Percentiles rank a stretch among this genome's conserved stretches.
Evolutionary conservation across 192 early-diverging fungal genomes (phyloP).

Genomic region (Podila verticillata): DNA sequence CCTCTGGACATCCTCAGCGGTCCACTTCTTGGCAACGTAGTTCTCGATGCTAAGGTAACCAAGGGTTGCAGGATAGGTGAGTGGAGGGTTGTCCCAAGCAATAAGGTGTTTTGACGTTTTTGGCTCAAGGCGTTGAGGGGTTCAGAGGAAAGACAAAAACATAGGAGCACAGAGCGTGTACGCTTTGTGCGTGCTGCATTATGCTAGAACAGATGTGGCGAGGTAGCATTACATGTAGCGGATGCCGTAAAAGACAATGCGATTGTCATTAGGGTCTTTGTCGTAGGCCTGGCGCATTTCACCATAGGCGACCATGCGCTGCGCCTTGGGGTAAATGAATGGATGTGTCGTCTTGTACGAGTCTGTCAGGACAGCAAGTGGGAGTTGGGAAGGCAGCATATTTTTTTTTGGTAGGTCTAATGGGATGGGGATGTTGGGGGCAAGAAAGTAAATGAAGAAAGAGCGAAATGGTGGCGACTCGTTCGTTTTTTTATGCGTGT

Average conservation of each 20-base stretch:
- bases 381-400: slow-evolving; percentile 47
- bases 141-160: no score
- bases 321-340: slow-evolving; percentile 77
- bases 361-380: slow-evolving; percentile 79
- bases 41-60: slow-evolving; percentile 65
- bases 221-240: slow-evolving; percentile 71
- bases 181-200: no score
- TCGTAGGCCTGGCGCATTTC: slow-evolving; percentile 80
- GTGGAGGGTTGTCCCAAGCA: no score
- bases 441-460: not conserved
- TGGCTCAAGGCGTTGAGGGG: no score
- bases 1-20: slow-evolving; percentile 69
- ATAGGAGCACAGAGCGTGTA: no score
- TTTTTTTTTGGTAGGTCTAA: not conserved
- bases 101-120: no score
- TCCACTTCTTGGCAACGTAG: slow-evolving; percentile 76
- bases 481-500: no score
- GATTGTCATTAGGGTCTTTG: slow-evolving; percentile 71
- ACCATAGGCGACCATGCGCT: slow-evolving; percentile 81
- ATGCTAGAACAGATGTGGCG: not conserved
- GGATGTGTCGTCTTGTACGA: slow-evolving; percentile 87
- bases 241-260: slow-evolving; percentile 87
- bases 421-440: not conserved
- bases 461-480: no score
- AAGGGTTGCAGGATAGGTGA: slow-evolving; percentile 7